Base-by-base conservation (phyloP, 1,284 basidiomycete species). In the Psilocybe mexicana region DNA sequence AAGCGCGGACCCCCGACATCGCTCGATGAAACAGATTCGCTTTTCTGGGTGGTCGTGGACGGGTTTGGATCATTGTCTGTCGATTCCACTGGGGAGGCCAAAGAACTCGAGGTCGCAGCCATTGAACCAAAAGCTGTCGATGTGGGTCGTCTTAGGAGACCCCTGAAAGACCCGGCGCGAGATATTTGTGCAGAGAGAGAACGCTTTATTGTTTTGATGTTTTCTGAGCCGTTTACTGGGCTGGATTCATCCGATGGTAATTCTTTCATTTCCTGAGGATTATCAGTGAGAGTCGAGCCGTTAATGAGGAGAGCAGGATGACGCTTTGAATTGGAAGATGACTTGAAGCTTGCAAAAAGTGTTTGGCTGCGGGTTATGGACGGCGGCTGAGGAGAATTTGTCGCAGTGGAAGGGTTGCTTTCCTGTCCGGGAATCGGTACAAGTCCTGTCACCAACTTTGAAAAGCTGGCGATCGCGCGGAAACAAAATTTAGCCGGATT, bases 401-500 rank as follows among this genome's bases (percentile, higher is more conserved):
- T 52, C 12, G 51, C 14, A 24, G 6, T 45, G n/a, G 14, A 12
- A 14, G 3, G n/a, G 25, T 43, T 30, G 3, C 11, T 14, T 18
- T 40, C 14, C 18, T 25, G 3, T 18, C 47, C 44, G 3, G 66
- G 65, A 12, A 64, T 54, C 0, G 69, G 62, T 11, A 65, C 64
- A 69, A 80, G 78, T 23, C 81, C 82, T 0, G 86, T 88, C 18
- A 87, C 81, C 54, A 85, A 75, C 65, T 82, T 87, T 62, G 76
- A 79, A 70, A 91, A 91, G 5, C 75, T 77, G 14, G 89, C 87
- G 49, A 91, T 86, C 0, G 85, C 84, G 43, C 89, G 81, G 72
- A 84, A 88, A 67, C 89, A 92, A 67, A 82, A 93, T 67, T 92
- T 93, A 14, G 82, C 90, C 1, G 92, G 89, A 0, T 86, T 91